Percentiles rank a stretch among this genome's conserved stretches.
Conservation (phyloP, 495 filamentous ascomycete species). For the Aspergillus cavernicola region DNA sequence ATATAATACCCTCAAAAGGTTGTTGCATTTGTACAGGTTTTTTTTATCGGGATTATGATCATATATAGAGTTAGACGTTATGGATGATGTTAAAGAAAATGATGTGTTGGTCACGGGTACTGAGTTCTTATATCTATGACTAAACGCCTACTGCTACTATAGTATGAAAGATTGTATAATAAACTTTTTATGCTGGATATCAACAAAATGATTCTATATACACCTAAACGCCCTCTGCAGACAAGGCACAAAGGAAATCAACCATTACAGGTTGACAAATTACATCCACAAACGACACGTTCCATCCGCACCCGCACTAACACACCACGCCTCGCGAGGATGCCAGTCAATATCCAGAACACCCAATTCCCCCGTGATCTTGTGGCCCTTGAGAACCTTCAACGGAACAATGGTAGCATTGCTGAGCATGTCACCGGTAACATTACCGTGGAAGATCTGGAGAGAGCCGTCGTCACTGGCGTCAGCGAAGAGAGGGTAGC, state of each 20-base stretch:
- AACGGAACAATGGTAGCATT: constrained; percentile 94
- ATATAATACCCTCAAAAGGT: background rate
- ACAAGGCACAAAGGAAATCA: constrained; percentile 18
- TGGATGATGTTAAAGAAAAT: background rate
- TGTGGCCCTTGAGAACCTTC: constrained; percentile 89
- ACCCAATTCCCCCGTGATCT: constrained; percentile 69
- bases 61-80: constrained; percentile 18
- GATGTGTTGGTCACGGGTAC: background rate
- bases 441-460: constrained; percentile 95
- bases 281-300: constrained; percentile 76
- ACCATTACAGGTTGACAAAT: constrained; percentile 26
- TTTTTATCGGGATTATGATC: no score
- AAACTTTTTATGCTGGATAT: constrained; percentile 21
- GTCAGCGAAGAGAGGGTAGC: constrained; percentile 84
- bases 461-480: constrained; percentile 89
- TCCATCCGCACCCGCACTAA: constrained; percentile 91
- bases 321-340: constrained; percentile 84
- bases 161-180: background rate
- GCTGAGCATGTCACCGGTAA: constrained; percentile 89
- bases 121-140: no score
- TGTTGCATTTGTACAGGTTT: background rate
- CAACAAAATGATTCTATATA: constrained; percentile 19
- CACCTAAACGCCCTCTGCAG: constrained; percentile 23
- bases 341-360: constrained; percentile 96
- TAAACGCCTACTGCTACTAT: no score